Evolutionary conservation across 352 stramenopile genomes (phyloP), one percentile per base, ranked within the genome.

Genomic region (Globisporangium abappressorium): DNA sequence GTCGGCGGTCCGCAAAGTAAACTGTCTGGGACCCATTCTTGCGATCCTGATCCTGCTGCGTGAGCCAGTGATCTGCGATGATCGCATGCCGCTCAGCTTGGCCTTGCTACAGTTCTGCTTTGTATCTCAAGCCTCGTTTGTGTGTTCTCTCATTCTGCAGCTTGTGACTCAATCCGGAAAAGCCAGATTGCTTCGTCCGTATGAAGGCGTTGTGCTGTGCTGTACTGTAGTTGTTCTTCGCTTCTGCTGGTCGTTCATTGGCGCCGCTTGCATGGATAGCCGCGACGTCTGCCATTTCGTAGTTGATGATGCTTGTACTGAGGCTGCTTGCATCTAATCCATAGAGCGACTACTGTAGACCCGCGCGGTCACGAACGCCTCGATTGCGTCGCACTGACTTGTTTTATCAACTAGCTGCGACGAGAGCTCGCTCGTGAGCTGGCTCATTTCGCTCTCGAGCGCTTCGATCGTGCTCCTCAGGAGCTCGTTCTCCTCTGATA

Each of bases 401-500:
- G 30, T 24, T 28, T 60, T 60, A 8, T 60, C 30, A 3, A 20
- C 55, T 8, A 60, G 20, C 18, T 60, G 55, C 30, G 55, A 60
- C 18, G 28, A 24, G 28, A 59, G 54, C 28, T 81, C 68, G 41
- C 64, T 64, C 24, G 76, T 65, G 6, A 79, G 49, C 38, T 84
- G 71, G 2, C 41, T 38, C 18, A 65, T 28, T 4, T 82, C 65
- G n/a, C 61, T 64, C 61, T 92, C 81, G 9, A 87, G 64, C 0
- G 66, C 47, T 26, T 75, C 55, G 30, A 91, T 70, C 0, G 74
- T 74, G 34, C 68, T 72, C 22, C 79, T 73, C 28, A 87, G 69
- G 20, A 73, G 66, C 2, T 83, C 76, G 9, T 74, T 70, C 18
- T 90, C 78, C 15, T 85, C 73, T 3, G 66, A 41, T 0, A 73